These are phyloP conservation scores for Inga leiocalycina DNA, from an alignment of 306 rosid species.

Conservation along the genomic window DNA sequence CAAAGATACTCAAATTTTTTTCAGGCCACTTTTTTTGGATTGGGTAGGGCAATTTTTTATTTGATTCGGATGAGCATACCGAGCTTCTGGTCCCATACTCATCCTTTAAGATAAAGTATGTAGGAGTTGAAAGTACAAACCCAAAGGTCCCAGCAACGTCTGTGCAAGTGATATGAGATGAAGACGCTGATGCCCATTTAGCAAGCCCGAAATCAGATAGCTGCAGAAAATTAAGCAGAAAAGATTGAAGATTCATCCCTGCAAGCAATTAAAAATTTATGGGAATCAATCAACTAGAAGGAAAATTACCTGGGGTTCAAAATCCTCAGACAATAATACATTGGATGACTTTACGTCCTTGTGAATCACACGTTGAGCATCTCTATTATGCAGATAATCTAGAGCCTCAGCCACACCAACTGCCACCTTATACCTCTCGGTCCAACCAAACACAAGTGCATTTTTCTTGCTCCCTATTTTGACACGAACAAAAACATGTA, in stretches of 20 bases:
- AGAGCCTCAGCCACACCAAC: slow-evolving; percentile 91
- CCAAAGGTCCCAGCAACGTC: slow-evolving; percentile 99
- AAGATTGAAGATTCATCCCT: slow-evolving; percentile 25
- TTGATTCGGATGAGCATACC: too few relatives aligned
- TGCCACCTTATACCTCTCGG: slow-evolving; percentile 88
- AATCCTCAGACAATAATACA: slow-evolving; percentile 80
- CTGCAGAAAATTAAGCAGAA: slow-evolving; percentile 49
- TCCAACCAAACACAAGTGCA: slow-evolving; percentile 73
- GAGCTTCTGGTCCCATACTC: too few relatives aligned
- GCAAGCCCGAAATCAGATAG: slow-evolving; percentile 98
- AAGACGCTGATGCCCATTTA: slow-evolving; percentile 74
- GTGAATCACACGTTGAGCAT: slow-evolving; percentile 74
- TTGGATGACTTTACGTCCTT: slow-evolving; percentile 93
- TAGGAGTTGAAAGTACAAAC: slow-evolving; percentile 51
- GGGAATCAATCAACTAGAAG: slow-evolving; percentile 1
- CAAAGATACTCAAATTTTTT: too few relatives aligned
- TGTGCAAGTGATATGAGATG: slow-evolving; percentile 81
- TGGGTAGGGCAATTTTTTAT: too few relatives aligned
- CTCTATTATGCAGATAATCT: slow-evolving; percentile 72
- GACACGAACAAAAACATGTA: slow-evolving; percentile 32
- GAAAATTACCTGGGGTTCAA: slow-evolving; percentile 82
- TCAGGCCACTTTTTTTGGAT: too few relatives aligned
- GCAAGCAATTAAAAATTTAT: not conserved
- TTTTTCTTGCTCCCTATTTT: slow-evolving; percentile 67
- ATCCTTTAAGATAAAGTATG: not conserved